Evolutionary conservation across 371 early-diverging fungal species (phyloP).

Genomic region (Batkoa obscura): DNA sequence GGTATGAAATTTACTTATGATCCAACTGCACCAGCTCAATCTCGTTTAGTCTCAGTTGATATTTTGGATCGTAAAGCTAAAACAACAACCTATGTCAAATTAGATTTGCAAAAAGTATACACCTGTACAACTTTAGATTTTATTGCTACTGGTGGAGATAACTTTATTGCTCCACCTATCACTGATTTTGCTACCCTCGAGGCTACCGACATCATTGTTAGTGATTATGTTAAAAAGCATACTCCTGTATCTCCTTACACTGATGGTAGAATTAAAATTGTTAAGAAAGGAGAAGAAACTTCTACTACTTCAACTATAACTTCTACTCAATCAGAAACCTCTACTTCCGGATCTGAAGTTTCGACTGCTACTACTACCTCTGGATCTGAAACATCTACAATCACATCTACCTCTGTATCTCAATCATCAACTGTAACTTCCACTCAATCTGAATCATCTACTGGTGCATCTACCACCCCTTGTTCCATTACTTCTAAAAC

Average conservation of each 20-base stretch:
- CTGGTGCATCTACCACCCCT: too few relatives aligned
- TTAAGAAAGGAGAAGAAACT: conserved; percentile 4
- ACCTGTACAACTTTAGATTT: conserved; percentile 28
- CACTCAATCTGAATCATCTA: neutral
- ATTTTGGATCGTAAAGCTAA: conserved; percentile 6
- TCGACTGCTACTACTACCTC: neutral
- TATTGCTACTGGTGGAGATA: conserved; percentile 34
- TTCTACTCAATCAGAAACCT: neutral
- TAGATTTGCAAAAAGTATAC: conserved; percentile 19
- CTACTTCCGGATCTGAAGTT: neutral
- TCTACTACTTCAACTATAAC: neutral
- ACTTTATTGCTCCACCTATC: conserved; percentile 14
- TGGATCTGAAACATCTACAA: neutral
- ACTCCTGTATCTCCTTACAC: conserved; percentile 11
- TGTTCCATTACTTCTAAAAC: neutral
- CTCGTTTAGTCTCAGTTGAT: conserved; percentile 7
- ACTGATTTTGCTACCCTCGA: conserved; percentile 6
- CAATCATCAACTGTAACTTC: neutral
- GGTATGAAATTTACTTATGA: conserved; percentile 10
- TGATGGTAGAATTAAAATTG: conserved; percentile 13
- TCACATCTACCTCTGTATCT: neutral
- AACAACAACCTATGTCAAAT: neutral
- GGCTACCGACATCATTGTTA: conserved; percentile 14
- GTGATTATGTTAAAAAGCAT: conserved; percentile 12
- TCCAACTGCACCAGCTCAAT: neutral